These are phyloP conservation scores for Russula sp. DNA, from an alignment of 768 basidiomycete genomes.

Conservation along the genomic window DNA sequence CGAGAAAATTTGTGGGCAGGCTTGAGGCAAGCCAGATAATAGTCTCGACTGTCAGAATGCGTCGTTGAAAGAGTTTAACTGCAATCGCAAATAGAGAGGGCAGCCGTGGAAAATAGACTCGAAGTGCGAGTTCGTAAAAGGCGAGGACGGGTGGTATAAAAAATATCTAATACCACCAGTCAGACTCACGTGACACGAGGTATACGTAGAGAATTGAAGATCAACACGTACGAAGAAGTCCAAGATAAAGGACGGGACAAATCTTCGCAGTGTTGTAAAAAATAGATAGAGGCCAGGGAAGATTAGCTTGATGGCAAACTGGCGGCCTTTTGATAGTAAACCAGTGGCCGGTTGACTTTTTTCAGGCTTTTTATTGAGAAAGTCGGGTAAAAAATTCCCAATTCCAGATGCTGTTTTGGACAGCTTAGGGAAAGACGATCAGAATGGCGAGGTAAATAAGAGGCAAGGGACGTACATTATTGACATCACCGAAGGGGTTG, in stretches of 20 bases:
- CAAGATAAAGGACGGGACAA: slow-evolving; percentile 9
- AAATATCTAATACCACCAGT: slow-evolving; percentile 8
- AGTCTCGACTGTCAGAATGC: slow-evolving; percentile 6
- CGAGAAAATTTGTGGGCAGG: slow-evolving; percentile 7
- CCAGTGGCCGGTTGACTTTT: neutral
- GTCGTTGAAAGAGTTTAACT: slow-evolving; percentile 14
- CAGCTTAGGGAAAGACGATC: slow-evolving; percentile 2
- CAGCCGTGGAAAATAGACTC: slow-evolving; percentile 4
- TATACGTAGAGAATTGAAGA: neutral
- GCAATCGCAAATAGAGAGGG: slow-evolving; percentile 11
- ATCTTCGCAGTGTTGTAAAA: slow-evolving; percentile 12
- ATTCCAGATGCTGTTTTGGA: neutral
- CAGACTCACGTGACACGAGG: neutral
- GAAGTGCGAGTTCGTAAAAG: slow-evolving; percentile 24
- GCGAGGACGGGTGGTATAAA: slow-evolving; percentile 10
- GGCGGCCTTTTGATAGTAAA: slow-evolving; percentile 11
- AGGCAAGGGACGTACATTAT: neutral
- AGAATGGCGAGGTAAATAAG: neutral
- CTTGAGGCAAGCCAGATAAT: slow-evolving; percentile 21
- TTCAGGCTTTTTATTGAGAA: neutral
- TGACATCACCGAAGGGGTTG: neutral
- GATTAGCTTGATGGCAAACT: slow-evolving; percentile 1
- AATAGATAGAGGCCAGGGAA: neutral
- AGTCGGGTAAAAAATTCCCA: neutral
- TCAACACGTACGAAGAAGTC: slow-evolving; percentile 7